These are phyloP conservation scores for Arthrobotrys conoides DNA, from an alignment of 2,329 filamentous ascomycete genomes.

Conservation along the genomic window DNA sequence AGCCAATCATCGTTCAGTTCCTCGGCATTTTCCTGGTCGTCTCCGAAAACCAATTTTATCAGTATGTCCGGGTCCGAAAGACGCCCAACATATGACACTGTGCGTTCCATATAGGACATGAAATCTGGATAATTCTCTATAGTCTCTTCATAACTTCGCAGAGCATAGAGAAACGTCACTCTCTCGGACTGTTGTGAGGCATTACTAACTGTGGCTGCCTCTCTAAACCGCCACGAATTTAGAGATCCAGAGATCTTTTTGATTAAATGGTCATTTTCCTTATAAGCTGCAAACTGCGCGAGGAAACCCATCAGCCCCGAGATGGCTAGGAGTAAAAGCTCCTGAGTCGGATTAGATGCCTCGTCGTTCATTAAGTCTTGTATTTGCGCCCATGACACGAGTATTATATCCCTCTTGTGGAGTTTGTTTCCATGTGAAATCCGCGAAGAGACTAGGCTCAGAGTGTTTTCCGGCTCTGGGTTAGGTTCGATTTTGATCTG, in stretches of 20 bases:
- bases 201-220: background rate
- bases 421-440: constrained; percentile 2
- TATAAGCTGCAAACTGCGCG: constrained; percentile 5
- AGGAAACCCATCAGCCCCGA: constrained; percentile 26
- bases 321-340: constrained; percentile 1
- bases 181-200: background rate
- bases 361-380: constrained; percentile 4
- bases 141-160: constrained; percentile 5
- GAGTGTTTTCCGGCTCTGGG: no score
- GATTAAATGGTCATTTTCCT: background rate
- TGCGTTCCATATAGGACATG: background rate
- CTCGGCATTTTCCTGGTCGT: background rate
- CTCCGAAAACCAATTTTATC: constrained; percentile 33
- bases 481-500: background rate
- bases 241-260: background rate
- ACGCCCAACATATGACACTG: background rate
- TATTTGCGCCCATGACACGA: constrained; percentile 30
- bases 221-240: background rate
- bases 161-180: background rate
- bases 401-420: constrained; percentile 27
- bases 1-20: constrained; percentile 44
- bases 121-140: constrained; percentile 15
- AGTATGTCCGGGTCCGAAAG: background rate
- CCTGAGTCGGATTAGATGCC: background rate
- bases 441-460: background rate